Base-by-base conservation (phyloP, 2,329 filamentous ascomycete genomes). In the Spiromastix sp. region DNA sequence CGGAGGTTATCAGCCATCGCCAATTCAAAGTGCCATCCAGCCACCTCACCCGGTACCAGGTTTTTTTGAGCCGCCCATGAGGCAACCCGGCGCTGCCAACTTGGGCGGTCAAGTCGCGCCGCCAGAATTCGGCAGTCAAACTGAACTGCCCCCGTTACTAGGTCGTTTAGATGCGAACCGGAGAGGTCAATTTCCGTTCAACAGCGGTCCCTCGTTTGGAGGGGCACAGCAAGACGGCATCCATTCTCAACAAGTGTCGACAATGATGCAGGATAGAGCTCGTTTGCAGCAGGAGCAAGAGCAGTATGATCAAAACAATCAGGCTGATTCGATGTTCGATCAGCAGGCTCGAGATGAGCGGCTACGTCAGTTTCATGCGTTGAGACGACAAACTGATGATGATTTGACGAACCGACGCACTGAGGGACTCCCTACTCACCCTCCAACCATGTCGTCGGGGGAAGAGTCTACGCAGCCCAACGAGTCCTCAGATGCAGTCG, bases 361-460 rank as follows among this genome's bases (percentile, higher is more conserved):
- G 30, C 68, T 95, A 13, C 76, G 82, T 46, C 81, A 95, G 52
- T 95, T 95, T 54, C 77, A 93, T 48, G 74, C 81, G 19, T 63
- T 91, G 32, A 74, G 83, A 47, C 74, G 83, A 51, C 74, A 80
- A 40, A 84, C 87, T 39, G 59, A 63, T 32, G 48, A 55, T 36
- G 54, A 52, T 4, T 39, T 58, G 38, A 50, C 40, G 36, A 44
- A 45, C 30, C 39, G 57, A 37, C 57, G 52, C 30, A 49, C 49
- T 20, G 61, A 66, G 35, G 60, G 59, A 22, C 44, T 62, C 16
- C 56, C 58, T n/a, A 62, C 55, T 25, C 57, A 62, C 40, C 59
- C 60, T 6, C 51, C 59, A 17, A 44, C 52, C 29, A 48, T 49
- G 38, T 44, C 48, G 20, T 38, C 44, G 4, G 57, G 59, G 22